These are phyloP conservation scores for Sporobolomyces phaffii DNA, from an alignment of 768 basidiomycete species.

Conservation along the genomic window DNA sequence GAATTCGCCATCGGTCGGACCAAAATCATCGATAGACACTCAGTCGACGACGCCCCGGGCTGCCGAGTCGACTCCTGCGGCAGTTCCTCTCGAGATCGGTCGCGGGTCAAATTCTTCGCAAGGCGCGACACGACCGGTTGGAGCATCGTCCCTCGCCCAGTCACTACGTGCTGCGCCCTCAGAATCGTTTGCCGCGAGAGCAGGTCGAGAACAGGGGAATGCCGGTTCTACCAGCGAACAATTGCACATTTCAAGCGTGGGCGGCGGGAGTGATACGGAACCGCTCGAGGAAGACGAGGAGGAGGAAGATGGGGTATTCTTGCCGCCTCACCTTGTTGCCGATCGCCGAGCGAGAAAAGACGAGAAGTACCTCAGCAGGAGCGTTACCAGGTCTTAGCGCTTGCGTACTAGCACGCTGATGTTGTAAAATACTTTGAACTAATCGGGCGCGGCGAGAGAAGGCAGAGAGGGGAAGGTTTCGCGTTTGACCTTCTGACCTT, in stretches of 20 bases:
- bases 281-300: conserved; percentile 28
- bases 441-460: not conserved
- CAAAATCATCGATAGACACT: not conserved
- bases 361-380: conserved; percentile 29
- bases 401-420: too few relatives aligned
- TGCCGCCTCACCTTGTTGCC: conserved; percentile 29
- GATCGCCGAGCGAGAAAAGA: conserved; percentile 3
- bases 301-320: conserved; percentile 22
- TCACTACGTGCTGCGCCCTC: conserved; percentile 5
- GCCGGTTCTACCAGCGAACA: not conserved
- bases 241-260: not conserved
- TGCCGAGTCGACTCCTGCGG: not conserved
- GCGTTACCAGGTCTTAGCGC: conserved; percentile 15
- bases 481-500: too few relatives aligned
- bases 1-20: not conserved
- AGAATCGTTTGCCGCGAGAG: conserved; percentile 1
- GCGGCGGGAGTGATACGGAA: conserved; percentile 2
- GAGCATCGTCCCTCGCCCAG: conserved; percentile 10
- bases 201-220: not conserved
- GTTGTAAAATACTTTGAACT: not conserved
- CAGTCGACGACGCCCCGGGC: not conserved
- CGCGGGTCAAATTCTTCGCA: not conserved
- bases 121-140: not conserved
- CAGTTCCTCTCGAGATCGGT: conserved; percentile 16
- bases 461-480: not conserved